Percentiles rank a stretch among this genome's conserved stretches.
phyloP scores from a whole-genome alignment of 2,329 filamentous ascomycete genomes.

The Fusarium armeniacum region DNA sequence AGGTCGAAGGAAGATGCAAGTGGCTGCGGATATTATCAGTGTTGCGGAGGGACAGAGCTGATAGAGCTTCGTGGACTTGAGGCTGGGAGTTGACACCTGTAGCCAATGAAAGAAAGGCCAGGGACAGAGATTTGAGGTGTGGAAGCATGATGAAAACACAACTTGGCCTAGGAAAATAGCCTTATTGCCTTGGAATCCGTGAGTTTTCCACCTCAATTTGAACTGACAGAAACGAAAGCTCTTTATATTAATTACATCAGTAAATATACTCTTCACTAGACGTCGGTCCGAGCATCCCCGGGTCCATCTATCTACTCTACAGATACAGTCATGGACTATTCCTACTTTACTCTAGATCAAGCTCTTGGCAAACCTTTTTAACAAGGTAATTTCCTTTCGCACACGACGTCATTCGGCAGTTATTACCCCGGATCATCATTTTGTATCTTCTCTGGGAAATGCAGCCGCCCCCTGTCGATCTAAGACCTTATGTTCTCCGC shows the following conservation, averaged over 20 bases:
- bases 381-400: neutral
- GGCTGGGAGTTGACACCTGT: neutral
- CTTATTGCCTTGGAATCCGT: neutral
- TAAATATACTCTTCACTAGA: neutral
- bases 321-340: neutral
- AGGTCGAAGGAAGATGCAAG: constrained; percentile 52
- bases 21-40: constrained; percentile 58
- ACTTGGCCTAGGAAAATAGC: neutral
- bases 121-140: neutral
- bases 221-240: neutral
- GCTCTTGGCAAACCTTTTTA: constrained; percentile 6
- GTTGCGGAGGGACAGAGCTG: constrained; percentile 51
- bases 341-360: neutral
- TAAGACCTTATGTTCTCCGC: constrained; percentile 26
- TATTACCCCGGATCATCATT: constrained; percentile 28
- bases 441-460: constrained; percentile 14
- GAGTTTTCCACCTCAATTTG: neutral
- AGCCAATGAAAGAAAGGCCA: constrained; percentile 14
- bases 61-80: constrained; percentile 15
- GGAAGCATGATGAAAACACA: constrained; percentile 2
- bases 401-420: constrained; percentile 33
- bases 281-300: neutral
- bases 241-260: neutral
- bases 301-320: neutral
- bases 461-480: constrained; percentile 27